A percentile compares a stretch with the other conserved stretches of the same genome.
phyloP scores from a whole-genome alignment of 106 monocot genomes.

The Apostasia shenzhenica region DNA sequence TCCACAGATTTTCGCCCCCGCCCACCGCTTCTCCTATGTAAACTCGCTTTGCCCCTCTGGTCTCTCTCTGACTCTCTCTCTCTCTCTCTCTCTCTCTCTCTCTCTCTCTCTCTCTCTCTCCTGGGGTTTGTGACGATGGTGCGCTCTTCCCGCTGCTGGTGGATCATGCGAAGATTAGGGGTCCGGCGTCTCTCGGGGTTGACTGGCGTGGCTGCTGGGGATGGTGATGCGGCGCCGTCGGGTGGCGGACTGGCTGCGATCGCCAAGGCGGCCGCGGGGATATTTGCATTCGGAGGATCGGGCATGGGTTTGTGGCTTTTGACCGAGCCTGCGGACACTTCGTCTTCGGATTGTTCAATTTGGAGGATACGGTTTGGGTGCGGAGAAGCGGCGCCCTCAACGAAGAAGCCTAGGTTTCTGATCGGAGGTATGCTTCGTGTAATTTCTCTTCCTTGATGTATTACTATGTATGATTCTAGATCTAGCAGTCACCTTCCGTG shows the following conservation, averaged over 20 bases:
- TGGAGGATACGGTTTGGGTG: background rate
- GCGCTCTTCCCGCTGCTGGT: background rate
- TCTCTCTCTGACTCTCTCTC: too few relatives aligned
- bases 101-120: too few relatives aligned
- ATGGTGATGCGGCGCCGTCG: background rate
- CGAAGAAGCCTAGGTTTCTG: conserved; percentile 30
- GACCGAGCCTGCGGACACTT: background rate
- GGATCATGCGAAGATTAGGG: background rate
- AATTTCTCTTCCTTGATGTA: background rate
- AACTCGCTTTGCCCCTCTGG: too few relatives aligned
- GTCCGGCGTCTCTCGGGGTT: background rate
- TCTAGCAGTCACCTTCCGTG: background rate
- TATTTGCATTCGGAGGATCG: conserved; percentile 15
- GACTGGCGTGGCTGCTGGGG: background rate
- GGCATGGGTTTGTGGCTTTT: conserved; percentile 13
- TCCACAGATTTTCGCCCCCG: too few relatives aligned
- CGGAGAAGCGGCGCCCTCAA: background rate
- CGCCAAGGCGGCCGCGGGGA: conserved; percentile 10
- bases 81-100: too few relatives aligned
- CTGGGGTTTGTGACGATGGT: background rate
- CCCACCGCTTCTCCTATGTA: too few relatives aligned
- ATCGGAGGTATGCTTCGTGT: conserved; percentile 31
- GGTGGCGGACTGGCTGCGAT: background rate
- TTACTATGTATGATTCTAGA: background rate
- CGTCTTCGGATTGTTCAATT: conserved; percentile 8